phyloP scores from a whole-genome alignment of 495 filamentous ascomycete genomes.

The Aspergillus sparsus region DNA sequence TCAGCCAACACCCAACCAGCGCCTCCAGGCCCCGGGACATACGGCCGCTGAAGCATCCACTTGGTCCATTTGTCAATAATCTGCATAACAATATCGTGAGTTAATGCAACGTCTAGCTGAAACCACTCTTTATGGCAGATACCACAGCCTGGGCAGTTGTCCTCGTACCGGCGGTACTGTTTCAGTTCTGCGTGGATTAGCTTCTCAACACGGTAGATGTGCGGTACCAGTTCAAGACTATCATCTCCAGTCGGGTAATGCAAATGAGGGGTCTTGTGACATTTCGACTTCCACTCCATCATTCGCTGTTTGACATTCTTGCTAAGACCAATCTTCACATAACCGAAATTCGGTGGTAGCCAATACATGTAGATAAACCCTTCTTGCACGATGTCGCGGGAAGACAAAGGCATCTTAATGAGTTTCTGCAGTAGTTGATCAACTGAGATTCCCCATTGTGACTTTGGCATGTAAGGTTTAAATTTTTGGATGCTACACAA shows the following conservation, averaged over 20 bases:
- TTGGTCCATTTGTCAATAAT: constrained; percentile 9
- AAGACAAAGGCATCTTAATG: neutral
- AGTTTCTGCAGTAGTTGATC: neutral
- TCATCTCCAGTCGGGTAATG: constrained; percentile 7
- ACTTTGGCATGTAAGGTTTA: neutral
- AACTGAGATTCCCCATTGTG: neutral
- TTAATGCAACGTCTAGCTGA: neutral
- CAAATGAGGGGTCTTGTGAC: constrained; percentile 1
- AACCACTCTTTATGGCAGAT: constrained; percentile 8
- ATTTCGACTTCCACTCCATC: constrained; percentile 1
- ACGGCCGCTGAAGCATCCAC: constrained; percentile 4
- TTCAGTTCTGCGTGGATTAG: constrained; percentile 11
- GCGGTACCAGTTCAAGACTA: neutral
- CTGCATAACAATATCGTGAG: neutral
- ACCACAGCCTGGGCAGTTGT: constrained; percentile 6
- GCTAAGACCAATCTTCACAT: constrained; percentile 8
- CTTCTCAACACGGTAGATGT: constrained; percentile 13
- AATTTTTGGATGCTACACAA: neutral
- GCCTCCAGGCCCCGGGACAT: neutral
- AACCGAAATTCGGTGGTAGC: constrained; percentile 9
- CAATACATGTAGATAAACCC: constrained; percentile 13
- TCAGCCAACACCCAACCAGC: constrained; percentile 11
- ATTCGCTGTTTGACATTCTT: constrained; percentile 1
- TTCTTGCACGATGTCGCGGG: neutral
- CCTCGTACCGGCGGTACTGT: constrained; percentile 4